Base-by-base conservation (phyloP, 345 rosid genomes). In the Arabis alpina region DNA sequence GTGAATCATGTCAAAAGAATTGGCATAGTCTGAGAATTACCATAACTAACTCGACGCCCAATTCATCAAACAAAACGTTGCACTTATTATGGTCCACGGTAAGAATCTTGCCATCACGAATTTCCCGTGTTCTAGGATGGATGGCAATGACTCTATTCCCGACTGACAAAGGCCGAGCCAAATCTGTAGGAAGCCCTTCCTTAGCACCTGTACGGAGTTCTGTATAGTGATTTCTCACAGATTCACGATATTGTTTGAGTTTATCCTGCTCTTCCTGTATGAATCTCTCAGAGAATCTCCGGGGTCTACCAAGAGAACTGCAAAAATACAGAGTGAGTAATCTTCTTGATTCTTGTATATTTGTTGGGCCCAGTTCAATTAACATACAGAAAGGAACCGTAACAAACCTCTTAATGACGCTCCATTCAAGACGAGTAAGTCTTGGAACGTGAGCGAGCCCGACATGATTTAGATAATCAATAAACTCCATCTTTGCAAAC, bases 241-340 rank as follows among this genome's bases (percentile, higher is more conserved):
- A 84, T 69, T 95, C 96, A 34, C 98, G 89, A 72, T 92, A 95
- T 48, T 80, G 87, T 72, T 83, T 71, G 50, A 95, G 98, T 79
- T 95, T 95, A 79, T 85, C 85, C 76, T 83, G 89, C 77, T 95
- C 99, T 64, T 90, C 96, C 48, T 66, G 64, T 42, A 92, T 61
- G 81, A 95, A 92, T 52, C 85, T 81, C 70, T 82, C 87, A 73
- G 97, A 95, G 71, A 95, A 88, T 78, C 99, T 87, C 66, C 98
- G 86, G 51, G 98, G 94, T 74, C 85, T 90, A 45, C 99, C 99
- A 76, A 95, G 93, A 71, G 98, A 95, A 79, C 99, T 95, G 88
- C 79, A 86, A 47, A 54, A 48, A 5, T 63, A 50, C 50, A 54
- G 10, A 58, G 54, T 50, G 53, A 71, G 48, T 36, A 52, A 64